These are phyloP conservation scores for Spencermartinsiella ligniputridi DNA, from an alignment of 1,139 yeast genomes.

Conservation along the genomic window DNA sequence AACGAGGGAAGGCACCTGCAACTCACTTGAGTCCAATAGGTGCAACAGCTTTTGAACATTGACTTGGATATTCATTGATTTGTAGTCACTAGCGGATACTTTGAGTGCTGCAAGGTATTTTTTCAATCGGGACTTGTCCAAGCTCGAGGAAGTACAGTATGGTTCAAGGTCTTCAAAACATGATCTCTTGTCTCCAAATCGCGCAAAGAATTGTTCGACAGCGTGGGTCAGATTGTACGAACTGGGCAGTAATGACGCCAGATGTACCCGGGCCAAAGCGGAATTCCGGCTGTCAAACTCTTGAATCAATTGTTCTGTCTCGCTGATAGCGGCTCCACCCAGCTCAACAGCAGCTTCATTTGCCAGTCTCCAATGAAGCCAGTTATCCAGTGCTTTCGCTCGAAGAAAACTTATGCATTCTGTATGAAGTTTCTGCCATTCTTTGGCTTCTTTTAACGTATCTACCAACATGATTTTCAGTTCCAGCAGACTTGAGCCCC, in stretches of 20 bases:
- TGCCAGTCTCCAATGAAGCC: constrained; percentile 36
- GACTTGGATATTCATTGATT: constrained; percentile 41
- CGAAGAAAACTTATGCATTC: constrained; percentile 26
- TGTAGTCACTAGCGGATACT: constrained; percentile 8
- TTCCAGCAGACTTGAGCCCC: constrained; percentile 47
- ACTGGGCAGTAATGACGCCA: constrained; percentile 27
- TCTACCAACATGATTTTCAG: constrained; percentile 50
- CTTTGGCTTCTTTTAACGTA: constrained; percentile 37
- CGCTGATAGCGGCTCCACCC: constrained; percentile 28
- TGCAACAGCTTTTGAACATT: constrained; percentile 49
- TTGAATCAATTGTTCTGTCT: constrained; percentile 21
- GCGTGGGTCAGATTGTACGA: constrained; percentile 21
- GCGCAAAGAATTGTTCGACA: constrained; percentile 41
- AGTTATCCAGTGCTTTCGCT: constrained; percentile 30
- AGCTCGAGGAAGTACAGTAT: constrained; percentile 27
- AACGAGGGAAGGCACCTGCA: constrained; percentile 22
- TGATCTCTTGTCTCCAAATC: constrained; percentile 50
- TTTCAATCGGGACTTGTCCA: not conserved
- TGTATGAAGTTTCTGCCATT: constrained; percentile 42
- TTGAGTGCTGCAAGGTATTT: not conserved
- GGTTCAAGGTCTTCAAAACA: constrained; percentile 54
- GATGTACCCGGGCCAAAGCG: constrained; percentile 50
- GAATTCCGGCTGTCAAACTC: constrained; percentile 49
- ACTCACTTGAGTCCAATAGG: constrained; percentile 11
- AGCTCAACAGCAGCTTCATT: constrained; percentile 43